Evolutionary conservation across 2,329 filamentous ascomycete species (phyloP), one percentile per base, ranked within the genome.

Genomic region (Xylariales sp.): DNA sequence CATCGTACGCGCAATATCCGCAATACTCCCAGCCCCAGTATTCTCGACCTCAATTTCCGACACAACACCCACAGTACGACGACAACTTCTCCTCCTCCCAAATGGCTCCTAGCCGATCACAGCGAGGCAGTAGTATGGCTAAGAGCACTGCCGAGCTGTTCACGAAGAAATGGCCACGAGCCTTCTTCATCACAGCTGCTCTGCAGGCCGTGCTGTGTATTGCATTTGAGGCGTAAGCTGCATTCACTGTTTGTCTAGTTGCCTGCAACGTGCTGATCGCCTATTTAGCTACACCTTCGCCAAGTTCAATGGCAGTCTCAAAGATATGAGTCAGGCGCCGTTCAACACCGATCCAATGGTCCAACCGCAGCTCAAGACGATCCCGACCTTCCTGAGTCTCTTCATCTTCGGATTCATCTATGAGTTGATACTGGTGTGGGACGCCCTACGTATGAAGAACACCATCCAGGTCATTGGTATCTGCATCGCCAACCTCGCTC

Each of bases 381-480:
- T 98, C 49, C 91, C 93, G 19, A 97, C 91, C 27, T 97, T 96
- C 66, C 74, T 98, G 44, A 88, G 91, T 18, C 80, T 98, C 34
- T 95, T 97, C 71, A 95, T 96, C 62, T 96, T 98, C 63, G 93
- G 88, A 46, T 97, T 95, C 68, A 65, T 98, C 44, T 98, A 97
- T 68, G 83, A 95, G 59, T 69, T 97, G 22, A 70, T 94, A 20
- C 73, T 98, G 40, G 86, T 93, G 10, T 97, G 89, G 76, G 93
- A 98, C 70, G 93, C 91, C 12, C 73, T 98, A 44, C 83, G 89
- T 48, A 74, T 91, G 59, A 96, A 96, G 66, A 98, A 98, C 68
- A 98, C 93, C 9, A 98, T 98, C 72, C 93, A 98, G 64, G 77
- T 97, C 61, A 97, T 98, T 53, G 93, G 93, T 32, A 76, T 98